Evolutionary conservation across 371 early-diverging fungal species (phyloP).

Genomic region (Mortierella sp.): DNA sequence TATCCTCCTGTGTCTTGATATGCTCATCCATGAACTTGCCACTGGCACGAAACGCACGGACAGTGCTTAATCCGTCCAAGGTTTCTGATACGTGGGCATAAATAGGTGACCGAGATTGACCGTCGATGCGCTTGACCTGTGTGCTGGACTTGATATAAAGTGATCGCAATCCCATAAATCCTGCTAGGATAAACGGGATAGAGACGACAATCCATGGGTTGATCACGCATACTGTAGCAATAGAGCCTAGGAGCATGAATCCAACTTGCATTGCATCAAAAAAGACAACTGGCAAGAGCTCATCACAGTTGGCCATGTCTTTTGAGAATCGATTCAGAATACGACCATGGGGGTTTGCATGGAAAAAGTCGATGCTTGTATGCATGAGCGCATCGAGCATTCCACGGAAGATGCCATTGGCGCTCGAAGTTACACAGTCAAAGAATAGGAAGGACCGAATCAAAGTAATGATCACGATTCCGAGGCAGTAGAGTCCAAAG

Average conservation of each 20-base stretch:
- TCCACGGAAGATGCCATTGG: slow-evolving; percentile 41
- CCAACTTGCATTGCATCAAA: slow-evolving; percentile 64
- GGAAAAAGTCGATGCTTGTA: slow-evolving; percentile 64
- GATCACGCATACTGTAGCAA: slow-evolving; percentile 57
- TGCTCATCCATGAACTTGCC: slow-evolving; percentile 49
- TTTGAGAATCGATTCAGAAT: slow-evolving; percentile 75
- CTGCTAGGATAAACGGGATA: slow-evolving; percentile 52
- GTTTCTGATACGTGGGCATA: slow-evolving; percentile 73
- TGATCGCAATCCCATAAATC: slow-evolving; percentile 45
- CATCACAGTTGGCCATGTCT: slow-evolving; percentile 73
- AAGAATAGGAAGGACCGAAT: slow-evolving; percentile 53
- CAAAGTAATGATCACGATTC: slow-evolving; percentile 41
- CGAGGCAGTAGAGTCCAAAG: slow-evolving; percentile 38
- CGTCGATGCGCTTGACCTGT: slow-evolving; percentile 78
- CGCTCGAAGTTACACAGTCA: slow-evolving; percentile 36
- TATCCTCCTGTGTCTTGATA: slow-evolving; percentile 53
- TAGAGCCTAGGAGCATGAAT: slow-evolving; percentile 59
- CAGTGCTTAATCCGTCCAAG: slow-evolving; percentile 62
- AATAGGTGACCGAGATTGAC: slow-evolving; percentile 68
- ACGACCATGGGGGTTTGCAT: slow-evolving; percentile 75
- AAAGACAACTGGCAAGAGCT: slow-evolving; percentile 62
- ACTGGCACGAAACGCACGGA: slow-evolving; percentile 58
- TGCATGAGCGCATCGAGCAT: slow-evolving; percentile 56
- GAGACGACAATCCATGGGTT: slow-evolving; percentile 59
- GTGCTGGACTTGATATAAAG: slow-evolving; percentile 67